These are phyloP conservation scores for Saprolegnia diclina DNA, from an alignment of 352 stramenopile species.

Conservation along the genomic window DNA sequence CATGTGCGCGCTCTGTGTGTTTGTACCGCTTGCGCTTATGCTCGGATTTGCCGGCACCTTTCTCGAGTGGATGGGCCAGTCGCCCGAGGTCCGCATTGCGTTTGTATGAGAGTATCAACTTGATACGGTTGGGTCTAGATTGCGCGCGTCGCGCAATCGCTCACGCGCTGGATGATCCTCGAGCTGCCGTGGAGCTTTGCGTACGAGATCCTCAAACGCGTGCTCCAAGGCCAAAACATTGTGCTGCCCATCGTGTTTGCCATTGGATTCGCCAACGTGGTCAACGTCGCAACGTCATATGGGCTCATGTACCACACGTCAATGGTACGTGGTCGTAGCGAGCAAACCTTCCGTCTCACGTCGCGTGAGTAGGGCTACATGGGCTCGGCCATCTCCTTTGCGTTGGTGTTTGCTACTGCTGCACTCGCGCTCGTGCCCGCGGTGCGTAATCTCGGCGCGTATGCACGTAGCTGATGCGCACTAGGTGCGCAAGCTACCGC, in stretches of 20 bases:
- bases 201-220: constrained; percentile 75
- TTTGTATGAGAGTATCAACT: neutral
- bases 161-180: constrained; percentile 66
- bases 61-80: constrained; percentile 66
- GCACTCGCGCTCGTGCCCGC: neutral
- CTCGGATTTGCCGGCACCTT: constrained; percentile 70
- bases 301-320: constrained; percentile 79
- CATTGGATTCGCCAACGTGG: constrained; percentile 61
- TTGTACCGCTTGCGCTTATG: constrained; percentile 49
- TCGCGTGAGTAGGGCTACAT: neutral
- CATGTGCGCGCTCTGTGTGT: constrained; percentile 56
- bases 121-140: constrained; percentile 31
- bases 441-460: neutral
- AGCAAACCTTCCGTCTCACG: neutral
- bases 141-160: constrained; percentile 51
- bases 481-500: neutral
- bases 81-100: constrained; percentile 28
- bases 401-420: neutral
- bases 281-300: constrained; percentile 74
- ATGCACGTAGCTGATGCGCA: neutral
- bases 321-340: constrained; percentile 30
- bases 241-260: constrained; percentile 77
- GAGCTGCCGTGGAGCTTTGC: constrained; percentile 70
- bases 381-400: neutral
- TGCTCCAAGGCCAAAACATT: constrained; percentile 83